Base-by-base conservation (phyloP, 139 green algal species). In the Spirogloea muscicola region DNA sequence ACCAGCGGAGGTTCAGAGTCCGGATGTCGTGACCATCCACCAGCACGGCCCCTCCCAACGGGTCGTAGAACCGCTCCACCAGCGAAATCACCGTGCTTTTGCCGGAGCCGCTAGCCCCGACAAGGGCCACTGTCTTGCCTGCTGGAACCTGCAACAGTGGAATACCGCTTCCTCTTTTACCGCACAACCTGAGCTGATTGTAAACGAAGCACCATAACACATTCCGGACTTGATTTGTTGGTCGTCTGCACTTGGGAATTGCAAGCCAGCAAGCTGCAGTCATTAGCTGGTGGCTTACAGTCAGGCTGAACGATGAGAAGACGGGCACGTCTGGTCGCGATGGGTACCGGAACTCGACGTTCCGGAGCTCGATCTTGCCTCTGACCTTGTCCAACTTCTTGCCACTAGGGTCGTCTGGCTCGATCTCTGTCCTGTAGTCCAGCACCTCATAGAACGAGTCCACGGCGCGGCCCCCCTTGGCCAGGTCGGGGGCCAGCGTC, bases 11-110 rank as follows among this genome's bases (percentile, higher is more conserved):
- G 2, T 89, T 83, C 36, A 95, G 69, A 0, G 31, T 67, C 2
- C 79, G 75, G n/a, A 98, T 58, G 60, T 96, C 87, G 2, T 81
- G 25, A 3, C 90, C 90, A 65, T 98, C 93, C 60, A 98, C 68
- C 3, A 87, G 25, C 40, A 97, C 84, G 38, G 39, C 31, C 1
- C 74, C 83, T 36, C 31, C 39, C 25, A 74, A 9, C 2, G 89
- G 88, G 80, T 97, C 91, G 63, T 98, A 98, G 77, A 96, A 96
- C 33, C 93, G 86, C 82, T 95, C 84, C 4, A 97, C 79, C 1
- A 98, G 89, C 38, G 74, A 69, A 2, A 97, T 83, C 18, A 96
- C 86, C 1, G 91, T 96, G 62, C 77, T 90, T 75, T 98, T 98
- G 76, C 94, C 92, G 65, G 82, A 89, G 41, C 93, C 93, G 46